These are phyloP conservation scores for Backusella sp. DNA, from an alignment of 192 early-diverging fungal species.

Conservation along the genomic window DNA sequence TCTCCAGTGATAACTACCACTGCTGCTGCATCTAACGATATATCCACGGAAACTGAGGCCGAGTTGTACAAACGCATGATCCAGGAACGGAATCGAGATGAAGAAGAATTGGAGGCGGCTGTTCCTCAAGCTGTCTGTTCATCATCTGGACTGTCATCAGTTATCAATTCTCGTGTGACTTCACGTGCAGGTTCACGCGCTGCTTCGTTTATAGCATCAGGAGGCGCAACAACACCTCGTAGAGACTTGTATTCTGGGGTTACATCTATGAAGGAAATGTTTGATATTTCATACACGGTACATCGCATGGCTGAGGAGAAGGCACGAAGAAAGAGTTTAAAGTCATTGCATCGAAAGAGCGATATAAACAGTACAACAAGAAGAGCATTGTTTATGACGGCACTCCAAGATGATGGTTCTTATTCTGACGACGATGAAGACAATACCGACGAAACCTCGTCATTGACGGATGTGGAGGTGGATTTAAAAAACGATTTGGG, in stretches of 20 bases:
- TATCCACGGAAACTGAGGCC: neutral
- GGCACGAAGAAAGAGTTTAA: conserved; percentile 15
- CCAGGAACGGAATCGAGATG: conserved; percentile 13
- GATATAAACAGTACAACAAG: neutral
- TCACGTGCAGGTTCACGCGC: conserved; percentile 12
- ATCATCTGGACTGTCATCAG: neutral
- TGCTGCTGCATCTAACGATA: neutral
- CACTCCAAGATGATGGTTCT: neutral
- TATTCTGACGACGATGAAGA: conserved; percentile 12
- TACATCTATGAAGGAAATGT: conserved; percentile 64
- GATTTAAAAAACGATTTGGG: conserved; percentile 5
- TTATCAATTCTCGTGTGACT: conserved; percentile 12
- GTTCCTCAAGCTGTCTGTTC: neutral
- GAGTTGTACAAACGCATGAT: conserved; percentile 15
- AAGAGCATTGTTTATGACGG: neutral
- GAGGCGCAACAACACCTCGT: conserved; percentile 11
- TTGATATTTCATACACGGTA: conserved; percentile 72
- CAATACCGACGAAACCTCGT: conserved; percentile 14
- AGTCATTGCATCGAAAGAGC: neutral
- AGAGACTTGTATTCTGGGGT: conserved; percentile 21
- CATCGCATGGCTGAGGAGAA: conserved; percentile 69
- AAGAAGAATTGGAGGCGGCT: conserved; percentile 4
- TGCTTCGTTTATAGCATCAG: neutral
- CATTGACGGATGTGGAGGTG: neutral
- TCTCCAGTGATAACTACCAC: neutral